A percentile compares a stretch with the other conserved stretches of the same genome.
These are phyloP conservation scores for Hymenoscyphus infarciens DNA, from an alignment of 2,329 filamentous ascomycete genomes.

Conservation along the genomic window DNA sequence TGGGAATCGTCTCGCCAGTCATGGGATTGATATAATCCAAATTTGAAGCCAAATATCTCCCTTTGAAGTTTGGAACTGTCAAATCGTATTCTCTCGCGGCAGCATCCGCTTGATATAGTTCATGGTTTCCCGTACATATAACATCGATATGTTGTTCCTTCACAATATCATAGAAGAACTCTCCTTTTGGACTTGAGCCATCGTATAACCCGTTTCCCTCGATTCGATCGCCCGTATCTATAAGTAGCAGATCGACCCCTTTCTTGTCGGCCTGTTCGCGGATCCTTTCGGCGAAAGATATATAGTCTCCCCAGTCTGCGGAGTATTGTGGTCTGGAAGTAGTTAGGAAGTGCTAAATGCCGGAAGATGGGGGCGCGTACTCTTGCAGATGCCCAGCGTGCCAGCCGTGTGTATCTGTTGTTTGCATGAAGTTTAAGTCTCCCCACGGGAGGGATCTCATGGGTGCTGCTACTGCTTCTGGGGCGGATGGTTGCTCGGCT, in stretches of 20 bases:
- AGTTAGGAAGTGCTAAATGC: conserved; percentile 16
- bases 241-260: conserved; percentile 81
- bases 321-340: conserved; percentile 73
- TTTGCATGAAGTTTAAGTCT: conserved; percentile 96
- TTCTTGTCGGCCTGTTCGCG: conserved; percentile 71
- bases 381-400: conserved; percentile 90
- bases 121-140: conserved; percentile 88
- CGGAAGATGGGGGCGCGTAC: conserved; percentile 43
- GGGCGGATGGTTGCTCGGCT: conserved; percentile 74
- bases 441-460: conserved; percentile 85
- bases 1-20: conserved; percentile 66
- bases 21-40: conserved; percentile 78
- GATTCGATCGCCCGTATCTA: conserved; percentile 90
- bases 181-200: conserved; percentile 79
- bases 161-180: conserved; percentile 85
- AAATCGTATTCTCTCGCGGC: conserved; percentile 73
- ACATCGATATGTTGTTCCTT: conserved; percentile 79
- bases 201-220: conserved; percentile 96
- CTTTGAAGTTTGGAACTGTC: conserved; percentile 79
- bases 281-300: conserved; percentile 86
- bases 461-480: conserved; percentile 72
- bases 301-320: conserved; percentile 96
- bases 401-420: conserved; percentile 96
- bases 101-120: conserved; percentile 80
- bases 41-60: conserved; percentile 85